Percentiles rank a stretch among this genome's conserved stretches.
Evolutionary conservation across 345 rosid species (phyloP).

Genomic region (Streptanthus diversifolius): DNA sequence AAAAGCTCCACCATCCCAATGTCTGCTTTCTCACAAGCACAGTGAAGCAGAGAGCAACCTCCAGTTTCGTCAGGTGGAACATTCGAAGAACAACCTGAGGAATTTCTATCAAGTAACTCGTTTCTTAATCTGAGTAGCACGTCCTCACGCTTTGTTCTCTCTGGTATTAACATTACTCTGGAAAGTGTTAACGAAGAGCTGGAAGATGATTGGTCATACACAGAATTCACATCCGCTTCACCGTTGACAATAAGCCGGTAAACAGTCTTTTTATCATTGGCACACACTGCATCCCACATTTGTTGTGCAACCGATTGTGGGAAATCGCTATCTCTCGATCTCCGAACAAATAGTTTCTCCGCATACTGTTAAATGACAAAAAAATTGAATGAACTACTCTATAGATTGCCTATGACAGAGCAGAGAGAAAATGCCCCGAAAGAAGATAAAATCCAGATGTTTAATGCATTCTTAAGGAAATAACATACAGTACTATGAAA

Average conservation of each 20-base stretch:
- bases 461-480: background rate
- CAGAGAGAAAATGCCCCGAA: background rate
- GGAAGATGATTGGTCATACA: conserved; percentile 58
- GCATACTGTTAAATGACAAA: conserved; percentile 61
- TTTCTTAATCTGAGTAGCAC: conserved; percentile 53
- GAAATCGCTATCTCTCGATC: conserved; percentile 54
- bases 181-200: conserved; percentile 79
- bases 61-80: conserved; percentile 53
- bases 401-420: background rate
- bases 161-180: conserved; percentile 75
- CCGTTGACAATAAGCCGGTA: conserved; percentile 75
- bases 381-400: background rate
- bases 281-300: conserved; percentile 86
- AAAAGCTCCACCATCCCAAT: conserved; percentile 97
- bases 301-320: conserved; percentile 56
- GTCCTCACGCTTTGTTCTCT: conserved; percentile 54
- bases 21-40: conserved; percentile 93
- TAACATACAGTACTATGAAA: conserved; percentile 1
- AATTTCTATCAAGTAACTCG: conserved; percentile 63
- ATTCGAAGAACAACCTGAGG: conserved; percentile 54
- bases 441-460: background rate
- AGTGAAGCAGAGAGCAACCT: conserved; percentile 87
- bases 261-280: conserved; percentile 86
- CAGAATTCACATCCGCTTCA: conserved; percentile 66
- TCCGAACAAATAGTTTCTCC: conserved; percentile 80